Conservation (phyloP, 495 filamentous ascomycete species). For the Hypoxylon intermedium region DNA sequence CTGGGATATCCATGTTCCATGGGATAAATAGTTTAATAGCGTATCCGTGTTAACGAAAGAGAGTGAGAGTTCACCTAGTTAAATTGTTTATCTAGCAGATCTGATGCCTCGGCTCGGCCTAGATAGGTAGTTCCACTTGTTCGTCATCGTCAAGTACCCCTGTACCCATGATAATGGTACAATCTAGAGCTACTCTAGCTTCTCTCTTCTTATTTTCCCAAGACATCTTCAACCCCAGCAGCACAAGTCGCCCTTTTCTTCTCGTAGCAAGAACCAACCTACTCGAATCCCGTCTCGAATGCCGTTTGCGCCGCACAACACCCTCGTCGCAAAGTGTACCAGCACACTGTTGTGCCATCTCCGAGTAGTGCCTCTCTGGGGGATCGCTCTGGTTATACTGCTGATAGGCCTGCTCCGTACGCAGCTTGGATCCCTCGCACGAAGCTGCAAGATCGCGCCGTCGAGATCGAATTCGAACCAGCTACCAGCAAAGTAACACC, state of each 20-base stretch:
- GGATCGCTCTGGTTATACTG: slow-evolving; percentile 45
- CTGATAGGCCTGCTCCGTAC: slow-evolving; percentile 42
- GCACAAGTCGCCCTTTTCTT: neutral
- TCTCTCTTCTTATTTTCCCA: neutral
- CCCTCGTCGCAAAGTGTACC: slow-evolving; percentile 41
- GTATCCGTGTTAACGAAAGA: too few relatives aligned
- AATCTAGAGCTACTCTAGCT: too few relatives aligned
- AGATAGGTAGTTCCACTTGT: neutral
- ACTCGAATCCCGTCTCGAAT: slow-evolving; percentile 14
- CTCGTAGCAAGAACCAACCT: neutral
- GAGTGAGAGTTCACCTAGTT: too few relatives aligned
- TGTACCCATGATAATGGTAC: too few relatives aligned
- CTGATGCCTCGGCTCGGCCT: neutral
- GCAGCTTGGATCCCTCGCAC: slow-evolving; percentile 6
- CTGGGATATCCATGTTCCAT: too few relatives aligned
- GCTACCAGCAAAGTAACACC: slow-evolving; percentile 2
- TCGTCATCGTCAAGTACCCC: neutral
- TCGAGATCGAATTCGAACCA: neutral
- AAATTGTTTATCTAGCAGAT: too few relatives aligned
- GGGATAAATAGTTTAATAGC: too few relatives aligned
- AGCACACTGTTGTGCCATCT: slow-evolving; percentile 50
- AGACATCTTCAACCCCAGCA: neutral
- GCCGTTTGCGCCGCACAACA: slow-evolving; percentile 30
- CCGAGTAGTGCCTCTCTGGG: slow-evolving; percentile 50
- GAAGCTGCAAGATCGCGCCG: neutral